phyloP scores from a whole-genome alignment of 129 eudicot species.

The Tagetes patula region DNA sequence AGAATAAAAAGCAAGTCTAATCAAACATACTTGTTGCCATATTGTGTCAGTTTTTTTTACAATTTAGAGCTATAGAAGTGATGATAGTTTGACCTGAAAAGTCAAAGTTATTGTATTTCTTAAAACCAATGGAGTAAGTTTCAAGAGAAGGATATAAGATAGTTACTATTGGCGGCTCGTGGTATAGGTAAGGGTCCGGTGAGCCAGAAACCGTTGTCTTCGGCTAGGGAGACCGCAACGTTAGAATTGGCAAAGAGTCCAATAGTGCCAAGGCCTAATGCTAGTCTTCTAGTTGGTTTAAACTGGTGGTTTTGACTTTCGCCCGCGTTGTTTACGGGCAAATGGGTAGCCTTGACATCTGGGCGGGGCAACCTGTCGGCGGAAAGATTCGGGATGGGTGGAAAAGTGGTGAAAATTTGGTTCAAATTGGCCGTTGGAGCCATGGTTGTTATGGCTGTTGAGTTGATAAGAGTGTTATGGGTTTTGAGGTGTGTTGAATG shows the following conservation, averaged over 20 bases:
- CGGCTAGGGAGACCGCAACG: constrained; percentile 52
- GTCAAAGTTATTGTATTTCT: not conserved
- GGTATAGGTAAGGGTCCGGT: constrained; percentile 59
- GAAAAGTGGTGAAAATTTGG: constrained; percentile 43
- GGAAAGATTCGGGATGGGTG: constrained; percentile 47
- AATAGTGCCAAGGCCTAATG: constrained; percentile 66
- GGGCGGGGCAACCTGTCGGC: constrained; percentile 20
- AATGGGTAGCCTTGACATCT: constrained; percentile 16
- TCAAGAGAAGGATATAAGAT: constrained; percentile 1
- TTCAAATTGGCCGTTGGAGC: constrained; percentile 49
- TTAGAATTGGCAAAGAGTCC: constrained; percentile 49
- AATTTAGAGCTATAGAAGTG: not conserved
- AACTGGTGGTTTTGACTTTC: constrained; percentile 36
- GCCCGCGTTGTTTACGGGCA: constrained; percentile 35
- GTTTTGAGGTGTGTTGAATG: constrained; percentile 22
- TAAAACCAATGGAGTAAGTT: not conserved
- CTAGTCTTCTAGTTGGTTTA: constrained; percentile 58
- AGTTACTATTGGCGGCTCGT: constrained; percentile 51
- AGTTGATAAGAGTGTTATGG: constrained; percentile 26
- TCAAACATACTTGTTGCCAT: not conserved
- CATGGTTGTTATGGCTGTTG: constrained; percentile 34
- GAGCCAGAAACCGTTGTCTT: constrained; percentile 72
- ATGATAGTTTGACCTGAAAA: constrained; percentile 8
- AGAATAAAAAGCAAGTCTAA: not conserved
- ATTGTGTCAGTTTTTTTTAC: not conserved